Evolutionary conservation across 176 grass and related monocot species (phyloP), one percentile per base, ranked within the genome.

Genomic region (Bothriochloa decipiens): DNA sequence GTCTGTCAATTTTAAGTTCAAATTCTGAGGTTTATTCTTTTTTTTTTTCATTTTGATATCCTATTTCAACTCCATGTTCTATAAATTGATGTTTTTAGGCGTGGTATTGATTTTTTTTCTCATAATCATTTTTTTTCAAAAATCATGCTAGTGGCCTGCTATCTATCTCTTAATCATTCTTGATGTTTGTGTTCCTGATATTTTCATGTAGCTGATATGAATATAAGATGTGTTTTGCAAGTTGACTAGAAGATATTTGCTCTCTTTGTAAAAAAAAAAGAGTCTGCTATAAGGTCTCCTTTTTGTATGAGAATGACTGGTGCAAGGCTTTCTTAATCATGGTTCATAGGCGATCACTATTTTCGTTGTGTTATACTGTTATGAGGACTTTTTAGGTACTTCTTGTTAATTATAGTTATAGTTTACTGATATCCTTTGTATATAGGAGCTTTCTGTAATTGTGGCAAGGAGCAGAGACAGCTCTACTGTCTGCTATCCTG

Each of bases 371-470:
- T 25, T 18, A 55, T 55, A 55, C 49, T 52, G 49, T 68, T 13
- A n/a, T 67, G 0, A 6, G 17, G 20, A 70, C 22, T 16, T 43
- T 68, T 53, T 37, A 32, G 41, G 14, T 47, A 42, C 33, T 71
- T 79, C 7, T 35, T 35, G 4, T 11, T 26, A 62, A 62, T 26
- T 62, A 62, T 76, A n/a, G 20, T 28, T 40, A 27, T 27, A 10
- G 7, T 67, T 46, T 72, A 26, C 62, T 58, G 7, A 57, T 62
- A 20, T 29, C 17, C 18, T 67, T 32, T 78, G 86, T 7, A 2
- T 89, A 18, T 68, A 98, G 96, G 96, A 99, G 70, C 90, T 99
- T 53, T 91, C 88, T 55, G 91, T 99, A 42, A 99, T 96, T 86
- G 96, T 96, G 41, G 96, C 96, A 83, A 94, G 97, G 76, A 87